Evolutionary conservation across 2,329 filamentous ascomycete genomes (phyloP).

Genomic region (Aspergillaceae sp.): DNA sequence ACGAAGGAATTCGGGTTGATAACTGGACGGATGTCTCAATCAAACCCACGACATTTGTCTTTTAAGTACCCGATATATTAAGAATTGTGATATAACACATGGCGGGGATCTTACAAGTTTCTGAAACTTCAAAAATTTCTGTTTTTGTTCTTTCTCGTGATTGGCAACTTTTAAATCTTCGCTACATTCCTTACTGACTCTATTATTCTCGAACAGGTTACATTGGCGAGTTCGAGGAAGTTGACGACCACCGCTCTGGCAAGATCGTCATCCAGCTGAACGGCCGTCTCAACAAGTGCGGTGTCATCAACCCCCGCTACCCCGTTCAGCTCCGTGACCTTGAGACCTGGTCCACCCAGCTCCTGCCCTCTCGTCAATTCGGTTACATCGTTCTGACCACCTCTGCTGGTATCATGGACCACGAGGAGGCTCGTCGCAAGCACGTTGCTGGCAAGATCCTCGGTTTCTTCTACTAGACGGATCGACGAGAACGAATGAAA

Average conservation of each 20-base stretch:
- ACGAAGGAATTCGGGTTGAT: slow-evolving; percentile 77
- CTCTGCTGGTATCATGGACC: slow-evolving; percentile 99
- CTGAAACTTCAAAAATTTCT: slow-evolving; percentile 45
- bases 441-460: slow-evolving; percentile 99
- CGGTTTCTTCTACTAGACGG: slow-evolving; percentile 92
- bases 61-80: slow-evolving; percentile 99
- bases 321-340: slow-evolving; percentile 96
- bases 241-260: slow-evolving; percentile 98
- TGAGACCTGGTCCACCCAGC: slow-evolving; percentile 99
- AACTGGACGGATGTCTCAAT: slow-evolving; percentile 97
- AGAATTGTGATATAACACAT: slow-evolving; percentile 39
- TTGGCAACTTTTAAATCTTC: slow-evolving; percentile 87
- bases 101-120: slow-evolving; percentile 96
- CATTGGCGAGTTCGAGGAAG: slow-evolving; percentile 99
- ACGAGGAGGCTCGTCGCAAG: slow-evolving; percentile 98
- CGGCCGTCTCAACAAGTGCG: slow-evolving; percentile 97
- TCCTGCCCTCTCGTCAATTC: slow-evolving; percentile 98
- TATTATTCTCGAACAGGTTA: slow-evolving; percentile 56
- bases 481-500: slow-evolving; percentile 8
- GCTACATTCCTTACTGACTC: slow-evolving; percentile 63
- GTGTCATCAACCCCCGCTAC: slow-evolving; percentile 98
- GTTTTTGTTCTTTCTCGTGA: slow-evolving; percentile 45
- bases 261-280: slow-evolving; percentile 99
- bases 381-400: slow-evolving; percentile 98
- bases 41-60: slow-evolving; percentile 80